Conservation (phyloP, 2,329 filamentous ascomycete genomes). For the Neonectria ditissima region DNA sequence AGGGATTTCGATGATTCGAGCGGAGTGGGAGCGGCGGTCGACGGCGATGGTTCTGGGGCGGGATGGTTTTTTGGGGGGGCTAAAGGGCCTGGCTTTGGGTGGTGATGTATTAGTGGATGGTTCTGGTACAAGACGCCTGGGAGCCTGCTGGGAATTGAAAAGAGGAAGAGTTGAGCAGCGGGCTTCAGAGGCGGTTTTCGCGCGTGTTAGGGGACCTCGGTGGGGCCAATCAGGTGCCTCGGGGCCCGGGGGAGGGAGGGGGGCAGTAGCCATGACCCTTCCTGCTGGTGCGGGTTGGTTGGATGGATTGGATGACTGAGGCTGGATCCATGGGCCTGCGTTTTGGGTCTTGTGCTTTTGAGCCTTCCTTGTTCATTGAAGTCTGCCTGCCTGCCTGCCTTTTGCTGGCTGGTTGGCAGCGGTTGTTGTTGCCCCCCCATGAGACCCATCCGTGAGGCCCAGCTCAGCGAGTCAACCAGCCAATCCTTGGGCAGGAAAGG, state of each 20-base stretch:
- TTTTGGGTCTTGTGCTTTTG: not conserved
- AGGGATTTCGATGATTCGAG: conserved; percentile 35
- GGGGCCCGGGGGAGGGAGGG: conserved; percentile 31
- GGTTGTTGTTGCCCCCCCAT: conserved; percentile 12
- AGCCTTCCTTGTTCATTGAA: not conserved
- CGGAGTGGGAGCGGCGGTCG: conserved; percentile 39
- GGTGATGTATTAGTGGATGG: conserved; percentile 50
- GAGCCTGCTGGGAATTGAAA: conserved; percentile 46
- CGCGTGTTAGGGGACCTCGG: conserved; percentile 45
- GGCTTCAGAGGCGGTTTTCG: conserved; percentile 45
- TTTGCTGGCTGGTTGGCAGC: conserved; percentile 4
- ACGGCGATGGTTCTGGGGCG: conserved; percentile 33
- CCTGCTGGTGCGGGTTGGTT: conserved; percentile 14
- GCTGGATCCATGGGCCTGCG: not conserved
- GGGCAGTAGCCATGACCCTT: conserved; percentile 44
- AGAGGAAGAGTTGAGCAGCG: conserved; percentile 44
- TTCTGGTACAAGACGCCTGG: conserved; percentile 30
- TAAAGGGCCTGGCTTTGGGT: conserved; percentile 33
- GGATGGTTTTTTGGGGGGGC: conserved; percentile 33
- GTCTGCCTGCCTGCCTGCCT: not conserved
- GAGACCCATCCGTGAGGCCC: conserved; percentile 20
- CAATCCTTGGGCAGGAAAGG: conserved; percentile 21
- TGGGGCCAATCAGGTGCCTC: conserved; percentile 49
- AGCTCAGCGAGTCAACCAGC: conserved; percentile 10
- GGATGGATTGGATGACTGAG: not conserved